Conservation (phyloP, 192 early-diverging fungal species). For the Mycoemilia scoparia region DNA sequence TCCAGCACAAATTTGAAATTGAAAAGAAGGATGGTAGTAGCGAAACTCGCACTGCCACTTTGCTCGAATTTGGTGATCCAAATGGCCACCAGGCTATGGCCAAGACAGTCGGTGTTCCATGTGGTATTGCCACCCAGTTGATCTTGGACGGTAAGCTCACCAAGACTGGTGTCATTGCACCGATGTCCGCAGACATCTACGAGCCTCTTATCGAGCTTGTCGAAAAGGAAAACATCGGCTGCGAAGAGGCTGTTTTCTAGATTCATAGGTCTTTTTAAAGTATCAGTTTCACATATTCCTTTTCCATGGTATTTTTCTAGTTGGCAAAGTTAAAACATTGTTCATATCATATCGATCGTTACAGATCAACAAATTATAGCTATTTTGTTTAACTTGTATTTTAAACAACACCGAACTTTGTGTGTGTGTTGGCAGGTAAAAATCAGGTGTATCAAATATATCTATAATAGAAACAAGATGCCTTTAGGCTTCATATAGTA, state of each 20-base stretch:
- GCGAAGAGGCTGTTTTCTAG: slow-evolving; percentile 60
- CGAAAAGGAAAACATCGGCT: slow-evolving; percentile 74
- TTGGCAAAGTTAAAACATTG: too few relatives aligned
- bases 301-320: too few relatives aligned
- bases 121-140: slow-evolving; percentile 85
- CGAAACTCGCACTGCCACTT: slow-evolving; percentile 82
- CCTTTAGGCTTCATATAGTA: too few relatives aligned
- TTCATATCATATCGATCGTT: too few relatives aligned
- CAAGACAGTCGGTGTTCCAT: slow-evolving; percentile 89
- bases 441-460: too few relatives aligned
- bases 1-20: slow-evolving; percentile 93
- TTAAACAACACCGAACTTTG: too few relatives aligned
- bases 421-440: too few relatives aligned
- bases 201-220: slow-evolving; percentile 76
- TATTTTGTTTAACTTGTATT: too few relatives aligned
- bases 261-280: too few relatives aligned
- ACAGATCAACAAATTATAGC: too few relatives aligned
- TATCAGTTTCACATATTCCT: too few relatives aligned
- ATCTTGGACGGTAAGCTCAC: slow-evolving; percentile 71
- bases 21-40: slow-evolving; percentile 71
- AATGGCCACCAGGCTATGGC: slow-evolving; percentile 88
- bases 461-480: too few relatives aligned
- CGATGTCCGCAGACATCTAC: slow-evolving; percentile 76
- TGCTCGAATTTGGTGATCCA: slow-evolving; percentile 83
- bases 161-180: slow-evolving; percentile 75